A percentile compares a stretch with the other conserved stretches of the same genome.
Conservation (phyloP, 306 rosid species). For the Hylodesmum podocarpum region DNA sequence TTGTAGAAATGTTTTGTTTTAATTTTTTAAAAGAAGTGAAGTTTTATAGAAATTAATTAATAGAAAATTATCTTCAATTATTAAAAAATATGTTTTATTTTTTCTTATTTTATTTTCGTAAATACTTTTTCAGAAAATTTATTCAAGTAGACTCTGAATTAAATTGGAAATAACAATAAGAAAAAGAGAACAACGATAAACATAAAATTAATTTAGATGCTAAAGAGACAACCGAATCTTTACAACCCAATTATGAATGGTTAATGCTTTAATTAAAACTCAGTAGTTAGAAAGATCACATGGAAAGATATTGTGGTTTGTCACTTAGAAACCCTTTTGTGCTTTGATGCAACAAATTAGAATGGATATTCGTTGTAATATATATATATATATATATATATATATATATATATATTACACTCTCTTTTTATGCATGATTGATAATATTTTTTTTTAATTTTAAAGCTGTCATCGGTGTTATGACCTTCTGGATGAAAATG, state of each 20-base stretch:
- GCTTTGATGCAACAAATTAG: slow-evolving; percentile 9
- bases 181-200: neutral
- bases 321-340: neutral
- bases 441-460: neutral
- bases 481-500: neutral
- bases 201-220: neutral
- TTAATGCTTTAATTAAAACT: slow-evolving; percentile 1
- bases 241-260: neutral
- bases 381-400: too few relatives aligned
- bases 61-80: too few relatives aligned
- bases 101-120: too few relatives aligned
- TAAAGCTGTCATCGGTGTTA: neutral
- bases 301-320: slow-evolving; percentile 18
- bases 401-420: neutral
- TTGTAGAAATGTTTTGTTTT: too few relatives aligned
- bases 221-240: slow-evolving; percentile 11
- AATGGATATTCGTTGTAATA: neutral
- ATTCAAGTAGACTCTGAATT: too few relatives aligned
- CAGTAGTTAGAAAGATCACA: neutral
- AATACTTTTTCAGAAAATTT: too few relatives aligned
- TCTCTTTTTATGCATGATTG: neutral
- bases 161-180: neutral
- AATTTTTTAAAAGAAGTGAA: too few relatives aligned
- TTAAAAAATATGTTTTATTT: too few relatives aligned
- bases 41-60: too few relatives aligned